phyloP scores from a whole-genome alignment of 2,329 filamentous ascomycete genomes.

The Arachnomyces sp. region DNA sequence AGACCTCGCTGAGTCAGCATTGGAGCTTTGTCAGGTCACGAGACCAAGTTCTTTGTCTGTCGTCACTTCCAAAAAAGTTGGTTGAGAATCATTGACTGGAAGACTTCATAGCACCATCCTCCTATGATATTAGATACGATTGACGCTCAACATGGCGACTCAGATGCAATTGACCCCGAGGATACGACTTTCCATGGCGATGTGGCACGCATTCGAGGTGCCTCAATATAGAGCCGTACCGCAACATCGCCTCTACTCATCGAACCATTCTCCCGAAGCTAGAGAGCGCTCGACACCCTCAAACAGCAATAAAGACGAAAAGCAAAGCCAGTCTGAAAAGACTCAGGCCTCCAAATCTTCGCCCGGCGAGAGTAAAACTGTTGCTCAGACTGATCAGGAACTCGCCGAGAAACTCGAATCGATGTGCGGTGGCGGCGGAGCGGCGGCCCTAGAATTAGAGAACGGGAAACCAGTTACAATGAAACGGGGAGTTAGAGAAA shows the following conservation, averaged over 20 bases:
- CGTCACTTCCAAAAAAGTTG: too few species aligned
- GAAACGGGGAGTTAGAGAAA: slow-evolving; percentile 65
- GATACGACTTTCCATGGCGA: too few species aligned
- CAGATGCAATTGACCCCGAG: too few species aligned
- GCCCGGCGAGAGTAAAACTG: slow-evolving; percentile 42
- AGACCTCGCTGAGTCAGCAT: background rate
- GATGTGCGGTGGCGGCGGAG: slow-evolving; percentile 62
- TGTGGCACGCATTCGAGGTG: too few species aligned
- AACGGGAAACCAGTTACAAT: slow-evolving; percentile 64
- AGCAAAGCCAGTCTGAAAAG: slow-evolving; percentile 5
- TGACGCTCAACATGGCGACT: too few species aligned
- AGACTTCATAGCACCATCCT: too few species aligned
- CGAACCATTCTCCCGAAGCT: background rate
- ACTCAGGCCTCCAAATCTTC: slow-evolving; percentile 8
- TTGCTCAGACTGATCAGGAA: slow-evolving; percentile 60
- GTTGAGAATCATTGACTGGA: too few species aligned
- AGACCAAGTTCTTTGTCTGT: slow-evolving; percentile 3
- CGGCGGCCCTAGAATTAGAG: slow-evolving; percentile 66
- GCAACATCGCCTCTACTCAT: too few species aligned
- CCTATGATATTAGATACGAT: too few species aligned
- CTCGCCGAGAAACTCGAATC: slow-evolving; percentile 58
- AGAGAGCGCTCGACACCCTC: background rate
- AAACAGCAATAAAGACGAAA: background rate
- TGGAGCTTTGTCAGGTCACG: slow-evolving; percentile 1
- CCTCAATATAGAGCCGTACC: background rate